Evolutionary conservation across 2,329 filamentous ascomycete species (phyloP), one percentile per base, ranked within the genome.

Genomic region (Helotiales sp.): DNA sequence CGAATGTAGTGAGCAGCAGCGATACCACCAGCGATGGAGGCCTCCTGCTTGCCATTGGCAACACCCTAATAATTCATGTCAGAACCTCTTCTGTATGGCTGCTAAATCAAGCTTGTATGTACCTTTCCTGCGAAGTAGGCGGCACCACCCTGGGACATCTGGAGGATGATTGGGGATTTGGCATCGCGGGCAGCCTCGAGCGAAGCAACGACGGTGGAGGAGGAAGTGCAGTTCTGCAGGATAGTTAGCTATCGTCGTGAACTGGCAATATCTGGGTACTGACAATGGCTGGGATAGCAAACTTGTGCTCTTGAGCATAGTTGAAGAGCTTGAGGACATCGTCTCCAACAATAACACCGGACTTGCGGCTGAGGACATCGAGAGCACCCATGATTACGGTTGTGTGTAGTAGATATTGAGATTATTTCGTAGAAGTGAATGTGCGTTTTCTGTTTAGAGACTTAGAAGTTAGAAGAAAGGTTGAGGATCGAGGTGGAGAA

Each of bases 1-100:
- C 94, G 93, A 84, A 97, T 93, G 86, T 93, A 98, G 85, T 97
- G 92, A 75, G 96, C 96, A 75, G 87, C 94, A 71, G 96, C 94
- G 73, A 98, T 83, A 79, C 92, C 86, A 80, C 96, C 96, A 66
- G 90, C 90, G 79, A 99, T 91, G 74, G 93, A 97, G 69, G 93
- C 95, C 77, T 89, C 85, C 84, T 97, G 96, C 83, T 94, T 86
- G 71, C 85, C 82, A 78, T 97, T 96, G 83, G 87, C 83, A 77
- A 97, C 88, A 79, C 92, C 93, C 90, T 82, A 68, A 63, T 66
- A 45, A 30, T 22, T 55, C 62, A n/a, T 52, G 61, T 71, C 68
- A 72, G 62, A 34, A 49, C 6, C n/a, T 34, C 4, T 22, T 55
- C 63, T 61, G 24, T 34, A 55, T 1, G 17, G 54, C 26, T 22